Evolutionary conservation across 371 early-diverging fungal genomes (phyloP).

Genomic region (Fennellomyces sp.): DNA sequence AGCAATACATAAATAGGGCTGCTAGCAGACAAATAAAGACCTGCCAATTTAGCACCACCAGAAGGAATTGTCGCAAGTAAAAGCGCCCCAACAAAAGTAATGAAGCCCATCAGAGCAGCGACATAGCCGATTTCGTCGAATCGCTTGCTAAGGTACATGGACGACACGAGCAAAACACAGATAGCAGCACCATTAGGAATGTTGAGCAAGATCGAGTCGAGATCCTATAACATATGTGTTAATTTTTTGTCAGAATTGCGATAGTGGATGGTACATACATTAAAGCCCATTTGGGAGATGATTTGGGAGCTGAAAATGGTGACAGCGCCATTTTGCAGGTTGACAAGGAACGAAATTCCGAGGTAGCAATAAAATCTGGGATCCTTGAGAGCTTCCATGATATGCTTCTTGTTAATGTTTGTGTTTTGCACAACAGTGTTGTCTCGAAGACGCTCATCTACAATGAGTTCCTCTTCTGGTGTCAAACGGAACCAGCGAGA

Average conservation of each 20-base stretch:
- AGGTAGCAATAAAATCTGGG: slow-evolving; percentile 32
- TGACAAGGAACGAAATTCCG: slow-evolving; percentile 15
- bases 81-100: slow-evolving; percentile 13
- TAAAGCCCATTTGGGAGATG: slow-evolving; percentile 32
- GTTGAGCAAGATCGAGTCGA: slow-evolving; percentile 11
- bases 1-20: slow-evolving; percentile 12
- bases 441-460: slow-evolving; percentile 36
- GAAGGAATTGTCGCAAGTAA: slow-evolving; percentile 10
- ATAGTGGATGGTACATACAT: slow-evolving; percentile 20
- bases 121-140: slow-evolving; percentile 11
- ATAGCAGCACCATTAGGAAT: slow-evolving; percentile 15
- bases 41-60: slow-evolving; percentile 8
- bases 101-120: neutral
- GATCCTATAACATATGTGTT: neutral
- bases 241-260: neutral
- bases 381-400: slow-evolving; percentile 39
- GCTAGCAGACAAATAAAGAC: slow-evolving; percentile 12
- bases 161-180: neutral
- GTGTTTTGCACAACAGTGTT: slow-evolving; percentile 34
- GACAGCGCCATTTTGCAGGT: slow-evolving; percentile 38
- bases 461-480: slow-evolving; percentile 35
- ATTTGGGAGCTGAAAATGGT: slow-evolving; percentile 33
- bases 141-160: neutral
- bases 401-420: slow-evolving; percentile 30
- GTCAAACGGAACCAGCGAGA: slow-evolving; percentile 29